These are phyloP conservation scores for Vicia sativa DNA, from an alignment of 306 rosid species.

Conservation along the genomic window DNA sequence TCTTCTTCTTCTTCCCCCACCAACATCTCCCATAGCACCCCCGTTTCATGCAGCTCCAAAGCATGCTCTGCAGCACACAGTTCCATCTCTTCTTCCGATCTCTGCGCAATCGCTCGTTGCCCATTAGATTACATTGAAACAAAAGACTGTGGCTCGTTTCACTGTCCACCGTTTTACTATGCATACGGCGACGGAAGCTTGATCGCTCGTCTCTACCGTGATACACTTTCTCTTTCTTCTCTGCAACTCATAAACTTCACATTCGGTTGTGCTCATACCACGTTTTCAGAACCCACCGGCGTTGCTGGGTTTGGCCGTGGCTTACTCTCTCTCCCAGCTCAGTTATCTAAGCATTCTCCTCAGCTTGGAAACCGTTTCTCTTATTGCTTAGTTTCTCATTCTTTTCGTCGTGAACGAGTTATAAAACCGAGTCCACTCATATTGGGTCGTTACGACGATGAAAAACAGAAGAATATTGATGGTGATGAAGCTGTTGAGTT, in stretches of 20 bases:
- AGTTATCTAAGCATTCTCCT: constrained; percentile 58
- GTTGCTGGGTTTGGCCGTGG: constrained; percentile 96
- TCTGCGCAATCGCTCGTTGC: constrained; percentile 75
- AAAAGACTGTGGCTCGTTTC: constrained; percentile 58
- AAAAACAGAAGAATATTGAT: constrained; percentile 26
- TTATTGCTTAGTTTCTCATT: constrained; percentile 82
- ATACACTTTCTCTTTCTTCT: constrained; percentile 54
- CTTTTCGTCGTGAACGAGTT: constrained; percentile 61
- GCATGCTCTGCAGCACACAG: constrained; percentile 75
- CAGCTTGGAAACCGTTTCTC: constrained; percentile 74
- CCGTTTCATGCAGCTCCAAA: constrained; percentile 63
- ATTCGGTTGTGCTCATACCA: constrained; percentile 79
- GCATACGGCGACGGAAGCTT: constrained; percentile 94
- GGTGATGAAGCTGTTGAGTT: constrained; percentile 40
- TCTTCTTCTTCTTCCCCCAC: constrained; percentile 13
- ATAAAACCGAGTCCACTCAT: constrained; percentile 79
- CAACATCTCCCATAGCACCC: constrained; percentile 38
- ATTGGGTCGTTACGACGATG: constrained; percentile 56
- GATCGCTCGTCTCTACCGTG: constrained; percentile 55
- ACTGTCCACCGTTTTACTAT: constrained; percentile 78
- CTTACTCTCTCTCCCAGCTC: constrained; percentile 70
- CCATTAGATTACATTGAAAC: constrained; percentile 72
- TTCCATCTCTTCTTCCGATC: constrained; percentile 57
- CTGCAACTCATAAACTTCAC: constrained; percentile 62
- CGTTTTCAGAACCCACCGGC: constrained; percentile 80